Evolutionary conservation across 441 rosid genomes (phyloP).

Genomic region (Gossypium laxum): DNA sequence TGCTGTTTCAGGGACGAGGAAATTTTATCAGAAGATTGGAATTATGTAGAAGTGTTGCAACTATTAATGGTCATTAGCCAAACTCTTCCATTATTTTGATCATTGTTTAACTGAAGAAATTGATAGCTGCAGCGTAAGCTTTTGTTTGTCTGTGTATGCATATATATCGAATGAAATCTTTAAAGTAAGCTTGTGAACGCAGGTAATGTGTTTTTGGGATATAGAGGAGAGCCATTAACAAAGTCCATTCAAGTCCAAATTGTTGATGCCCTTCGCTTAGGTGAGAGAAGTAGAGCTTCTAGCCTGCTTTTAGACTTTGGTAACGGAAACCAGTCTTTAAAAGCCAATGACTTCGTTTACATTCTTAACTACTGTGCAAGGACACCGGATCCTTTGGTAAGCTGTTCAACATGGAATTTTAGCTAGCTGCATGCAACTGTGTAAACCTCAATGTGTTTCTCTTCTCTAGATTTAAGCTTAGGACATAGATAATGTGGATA

Average conservation of each 20-base stretch:
- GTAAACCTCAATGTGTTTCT: not conserved
- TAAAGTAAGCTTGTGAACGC: slow-evolving; percentile 2
- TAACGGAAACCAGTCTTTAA: slow-evolving; percentile 23
- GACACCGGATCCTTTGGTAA: slow-evolving; percentile 75
- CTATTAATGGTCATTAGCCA: slow-evolving; percentile 15
- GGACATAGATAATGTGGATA: not conserved
- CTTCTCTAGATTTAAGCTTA: not conserved
- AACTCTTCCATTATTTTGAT: not conserved
- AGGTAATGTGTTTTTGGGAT: slow-evolving; percentile 28
- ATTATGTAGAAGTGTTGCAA: slow-evolving; percentile 30
- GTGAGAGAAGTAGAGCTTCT: slow-evolving; percentile 64
- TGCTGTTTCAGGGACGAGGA: slow-evolving; percentile 29
- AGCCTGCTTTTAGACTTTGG: slow-evolving; percentile 43
- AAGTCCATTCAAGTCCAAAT: slow-evolving; percentile 38
- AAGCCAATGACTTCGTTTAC: slow-evolving; percentile 39
- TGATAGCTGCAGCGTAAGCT: slow-evolving; percentile 1
- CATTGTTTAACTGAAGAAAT: not conserved
- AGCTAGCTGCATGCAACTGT: slow-evolving; percentile 6
- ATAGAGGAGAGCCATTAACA: slow-evolving; percentile 24
- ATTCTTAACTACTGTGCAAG: slow-evolving; percentile 59
- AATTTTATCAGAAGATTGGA: slow-evolving; percentile 20
- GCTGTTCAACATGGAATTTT: slow-evolving; percentile 18
- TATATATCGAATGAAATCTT: not conserved
- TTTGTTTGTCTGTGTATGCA: not conserved
- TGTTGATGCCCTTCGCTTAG: slow-evolving; percentile 49